Conservation (phyloP, 108 stramenopile genomes). For the Fistulifera solaris region DNA sequence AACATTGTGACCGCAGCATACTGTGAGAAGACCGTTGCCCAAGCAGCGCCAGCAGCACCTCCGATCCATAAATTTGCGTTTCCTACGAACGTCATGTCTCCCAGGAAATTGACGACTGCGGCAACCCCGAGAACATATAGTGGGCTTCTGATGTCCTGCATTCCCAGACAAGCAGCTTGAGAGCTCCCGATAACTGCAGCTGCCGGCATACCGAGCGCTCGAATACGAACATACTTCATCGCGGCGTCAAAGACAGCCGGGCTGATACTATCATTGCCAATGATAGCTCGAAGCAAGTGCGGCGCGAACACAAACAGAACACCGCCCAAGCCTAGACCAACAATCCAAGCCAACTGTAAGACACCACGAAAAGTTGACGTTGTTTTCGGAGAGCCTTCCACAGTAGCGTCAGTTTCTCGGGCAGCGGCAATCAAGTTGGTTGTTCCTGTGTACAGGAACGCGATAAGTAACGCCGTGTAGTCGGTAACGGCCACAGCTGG, state of each 20-base stretch:
- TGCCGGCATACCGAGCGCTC: constrained; percentile 77
- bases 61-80: constrained; percentile 42
- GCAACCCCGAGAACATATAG: constrained; percentile 69
- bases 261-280: constrained; percentile 62
- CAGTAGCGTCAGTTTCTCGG: constrained; percentile 34
- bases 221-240: constrained; percentile 73
- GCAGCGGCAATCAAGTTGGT: constrained; percentile 74
- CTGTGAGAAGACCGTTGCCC: constrained; percentile 82
- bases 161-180: constrained; percentile 69
- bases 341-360: constrained; percentile 54
- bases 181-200: constrained; percentile 68
- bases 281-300: constrained; percentile 42
- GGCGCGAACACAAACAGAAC: constrained; percentile 36
- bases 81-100: constrained; percentile 63
- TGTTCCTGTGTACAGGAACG: constrained; percentile 78
- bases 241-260: constrained; percentile 64
- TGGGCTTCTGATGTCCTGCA: constrained; percentile 71
- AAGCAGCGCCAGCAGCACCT: constrained; percentile 83
- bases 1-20: constrained; percentile 68
- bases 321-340: constrained; percentile 47
- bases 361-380: constrained; percentile 47
- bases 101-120: constrained; percentile 68
- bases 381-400: constrained; percentile 11
- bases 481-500: constrained; percentile 77
- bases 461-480: constrained; percentile 61